phyloP scores from a whole-genome alignment of 1,284 basidiomycete genomes.

The Coniferiporia sulphurascens region DNA sequence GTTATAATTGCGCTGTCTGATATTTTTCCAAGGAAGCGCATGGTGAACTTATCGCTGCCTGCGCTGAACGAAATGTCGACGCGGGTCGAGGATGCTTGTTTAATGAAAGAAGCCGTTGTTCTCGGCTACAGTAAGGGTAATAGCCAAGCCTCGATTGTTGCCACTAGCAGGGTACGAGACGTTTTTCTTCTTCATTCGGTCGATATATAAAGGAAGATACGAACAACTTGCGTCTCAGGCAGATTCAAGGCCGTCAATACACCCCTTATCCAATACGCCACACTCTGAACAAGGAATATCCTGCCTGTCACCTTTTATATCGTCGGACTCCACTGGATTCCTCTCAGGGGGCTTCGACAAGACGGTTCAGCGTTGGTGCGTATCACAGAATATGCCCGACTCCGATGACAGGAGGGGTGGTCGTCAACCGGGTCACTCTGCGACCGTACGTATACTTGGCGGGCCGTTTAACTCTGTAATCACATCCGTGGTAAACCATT shows the following conservation, averaged over 20 bases:
- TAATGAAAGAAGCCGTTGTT: conserved; percentile 37
- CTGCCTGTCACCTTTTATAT: conserved; percentile 32
- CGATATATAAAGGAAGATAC: not conserved
- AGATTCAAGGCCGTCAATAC: conserved; percentile 26
- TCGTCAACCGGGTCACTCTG: not conserved
- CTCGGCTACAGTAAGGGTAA: conserved; percentile 39
- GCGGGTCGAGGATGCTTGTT: conserved; percentile 40
- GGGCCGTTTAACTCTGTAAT: conserved; percentile 2
- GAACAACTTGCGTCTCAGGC: not conserved
- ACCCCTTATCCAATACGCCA: conserved; percentile 21
- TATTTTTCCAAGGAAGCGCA: conserved; percentile 28
- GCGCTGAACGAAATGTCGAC: conserved; percentile 29
- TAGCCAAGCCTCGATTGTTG: conserved; percentile 39
- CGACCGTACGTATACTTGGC: not conserved
- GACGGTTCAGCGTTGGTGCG: conserved; percentile 35
- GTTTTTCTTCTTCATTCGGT: not conserved
- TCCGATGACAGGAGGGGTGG: not conserved
- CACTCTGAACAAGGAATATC: conserved; percentile 33
- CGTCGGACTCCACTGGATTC: conserved; percentile 30
- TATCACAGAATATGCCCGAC: conserved; percentile 14
- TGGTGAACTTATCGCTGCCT: conserved; percentile 40
- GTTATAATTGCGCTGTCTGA: conserved; percentile 19
- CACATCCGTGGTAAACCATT: not conserved
- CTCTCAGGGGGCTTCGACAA: conserved; percentile 43
- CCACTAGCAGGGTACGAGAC: conserved; percentile 1